phyloP scores from a whole-genome alignment of 805 yeast species.

The Ogataea paraovalis region DNA sequence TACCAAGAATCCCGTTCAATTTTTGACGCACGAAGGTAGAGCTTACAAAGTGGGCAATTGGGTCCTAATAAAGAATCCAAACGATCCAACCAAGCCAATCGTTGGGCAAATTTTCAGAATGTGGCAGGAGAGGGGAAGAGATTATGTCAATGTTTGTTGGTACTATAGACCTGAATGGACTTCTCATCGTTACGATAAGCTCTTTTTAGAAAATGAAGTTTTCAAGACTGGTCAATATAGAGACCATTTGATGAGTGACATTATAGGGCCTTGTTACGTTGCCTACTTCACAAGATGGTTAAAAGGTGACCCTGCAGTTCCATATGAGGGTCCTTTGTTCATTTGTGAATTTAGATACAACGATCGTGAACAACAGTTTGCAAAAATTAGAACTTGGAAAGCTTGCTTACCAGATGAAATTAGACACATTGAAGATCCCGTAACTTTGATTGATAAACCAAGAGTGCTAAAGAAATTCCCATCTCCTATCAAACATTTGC shows the following conservation, averaged over 20 bases:
- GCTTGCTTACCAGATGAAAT: constrained; percentile 98
- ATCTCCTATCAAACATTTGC: constrained; percentile 76
- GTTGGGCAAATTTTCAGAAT: constrained; percentile 91
- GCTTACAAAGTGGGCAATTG: constrained; percentile 88
- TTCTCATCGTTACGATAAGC: constrained; percentile 84
- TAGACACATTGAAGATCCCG: constrained; percentile 78
- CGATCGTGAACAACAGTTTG: constrained; percentile 84
- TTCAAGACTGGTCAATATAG: constrained; percentile 96
- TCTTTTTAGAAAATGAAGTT: constrained; percentile 91
- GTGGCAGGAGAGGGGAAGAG: constrained; percentile 84
- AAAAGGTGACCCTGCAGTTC: constrained; percentile 87
- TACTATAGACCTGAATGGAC: constrained; percentile 97
- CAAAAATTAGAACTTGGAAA: constrained; percentile 96
- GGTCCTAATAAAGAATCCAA: constrained; percentile 84
- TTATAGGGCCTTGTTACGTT: constrained; percentile 91
- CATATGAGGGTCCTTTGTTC: constrained; percentile 78
- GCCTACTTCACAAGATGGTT: constrained; percentile 91
- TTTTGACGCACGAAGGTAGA: constrained; percentile 72
- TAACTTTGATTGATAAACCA: constrained; percentile 60
- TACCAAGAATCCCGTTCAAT: constrained; percentile 60
- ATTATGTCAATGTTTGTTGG: constrained; percentile 95
- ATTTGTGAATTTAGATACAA: constrained; percentile 94
- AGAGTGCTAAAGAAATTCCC: constrained; percentile 70
- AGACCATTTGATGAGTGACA: constrained; percentile 85
- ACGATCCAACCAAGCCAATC: constrained; percentile 85